Evolutionary conservation across 345 rosid genomes (phyloP).

Genomic region (Murraya koenigii): DNA sequence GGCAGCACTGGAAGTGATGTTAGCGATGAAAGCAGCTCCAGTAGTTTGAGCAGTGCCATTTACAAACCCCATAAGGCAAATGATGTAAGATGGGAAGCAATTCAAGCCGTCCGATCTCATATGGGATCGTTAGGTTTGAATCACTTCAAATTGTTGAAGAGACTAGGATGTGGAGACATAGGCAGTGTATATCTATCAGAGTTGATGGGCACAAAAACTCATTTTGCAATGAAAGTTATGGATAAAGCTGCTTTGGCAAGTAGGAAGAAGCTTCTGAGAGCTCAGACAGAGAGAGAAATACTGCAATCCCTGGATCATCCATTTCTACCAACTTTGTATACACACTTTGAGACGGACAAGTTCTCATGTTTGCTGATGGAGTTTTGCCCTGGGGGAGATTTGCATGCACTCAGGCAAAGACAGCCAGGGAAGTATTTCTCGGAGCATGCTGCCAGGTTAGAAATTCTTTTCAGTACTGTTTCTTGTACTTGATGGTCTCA

Average conservation of each 20-base stretch:
- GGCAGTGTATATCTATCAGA: conserved; percentile 84
- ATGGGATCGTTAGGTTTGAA: conserved; percentile 50
- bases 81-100: conserved; percentile 85
- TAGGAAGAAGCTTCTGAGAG: conserved; percentile 87
- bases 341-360: conserved; percentile 83
- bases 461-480: not conserved
- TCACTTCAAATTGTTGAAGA: conserved; percentile 56
- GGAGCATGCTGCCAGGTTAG: conserved; percentile 88
- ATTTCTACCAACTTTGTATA: conserved; percentile 77
- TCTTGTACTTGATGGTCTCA: not conserved
- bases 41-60: conserved; percentile 56
- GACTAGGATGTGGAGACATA: conserved; percentile 82
- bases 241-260: conserved; percentile 64
- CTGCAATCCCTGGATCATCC: conserved; percentile 89
- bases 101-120: conserved; percentile 56
- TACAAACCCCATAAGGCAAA: conserved; percentile 90
- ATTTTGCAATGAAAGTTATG: conserved; percentile 87
- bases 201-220: conserved; percentile 61
- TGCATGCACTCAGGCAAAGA: conserved; percentile 76
- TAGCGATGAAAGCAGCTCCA: conserved; percentile 90
- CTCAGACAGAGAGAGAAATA: conserved; percentile 88
- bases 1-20: conserved; percentile 86
- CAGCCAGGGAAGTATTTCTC: conserved; percentile 85
- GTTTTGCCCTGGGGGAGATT: conserved; percentile 96
- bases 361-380: conserved; percentile 90